Base-by-base conservation (phyloP, 1,284 basidiomycete species). In the Kalmanozyma brasiliensis region DNA sequence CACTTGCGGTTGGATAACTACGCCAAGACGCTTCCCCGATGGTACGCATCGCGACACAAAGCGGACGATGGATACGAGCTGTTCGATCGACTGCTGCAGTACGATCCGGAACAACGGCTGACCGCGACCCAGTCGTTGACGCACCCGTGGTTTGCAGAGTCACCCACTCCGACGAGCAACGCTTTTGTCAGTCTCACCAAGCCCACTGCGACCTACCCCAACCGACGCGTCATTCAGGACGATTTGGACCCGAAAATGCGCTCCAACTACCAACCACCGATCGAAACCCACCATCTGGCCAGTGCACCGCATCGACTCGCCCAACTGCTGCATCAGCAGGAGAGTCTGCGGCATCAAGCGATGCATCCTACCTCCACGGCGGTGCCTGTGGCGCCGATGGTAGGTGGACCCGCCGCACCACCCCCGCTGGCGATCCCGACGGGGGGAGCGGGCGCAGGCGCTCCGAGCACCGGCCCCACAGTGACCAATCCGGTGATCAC, bases 91-190 rank as follows among this genome's bases (percentile, higher is more conserved):
- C 53, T 82, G 10, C 59, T 82, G 7, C 70, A 88, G 22, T 98
- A 94, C 84, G 93, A 98, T 83, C 95, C 95, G 0, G 89, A 91
- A 65, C 88, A 87, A 69, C 87, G 96, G 14, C 86, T 97, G 34
- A 93, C 90, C 0, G 93, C 94, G 0, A 87, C 88, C 65, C 88
- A 92, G 66, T 90, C 92, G 0, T 84, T 98, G 1, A 85, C 85
- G 14, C 94, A 98, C 82, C 79, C 82, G 0, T 87, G 85, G 85
- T 87, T 86, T 70, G 80, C 78, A 16, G 84, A 84, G 26, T 84
- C 66, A 13, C 85, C 72, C 45, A 82, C 48, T 68, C 84, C 77
- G 36, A 80, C 74, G 49, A 66, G 51, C 6, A 84, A 70, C 32
- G 71, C 63, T 1, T 61, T 63, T 51, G 80, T 77, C 60, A 81